These are phyloP conservation scores for Mycena belliarum DNA, from an alignment of 768 basidiomycete genomes.

Conservation along the genomic window DNA sequence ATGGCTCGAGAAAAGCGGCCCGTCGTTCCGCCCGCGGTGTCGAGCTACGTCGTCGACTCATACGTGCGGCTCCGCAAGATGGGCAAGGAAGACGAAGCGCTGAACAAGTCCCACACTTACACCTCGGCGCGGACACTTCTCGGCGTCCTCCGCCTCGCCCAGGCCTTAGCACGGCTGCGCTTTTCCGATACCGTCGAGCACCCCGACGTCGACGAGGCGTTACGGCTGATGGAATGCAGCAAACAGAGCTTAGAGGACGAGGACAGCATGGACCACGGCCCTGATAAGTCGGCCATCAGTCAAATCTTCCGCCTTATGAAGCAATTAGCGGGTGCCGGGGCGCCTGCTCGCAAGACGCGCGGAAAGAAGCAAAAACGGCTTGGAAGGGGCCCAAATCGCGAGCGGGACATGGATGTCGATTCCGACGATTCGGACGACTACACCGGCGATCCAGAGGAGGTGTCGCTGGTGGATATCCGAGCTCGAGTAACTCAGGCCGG, in stretches of 20 bases:
- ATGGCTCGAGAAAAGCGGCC: conserved; percentile 86
- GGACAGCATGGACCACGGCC: conserved; percentile 64
- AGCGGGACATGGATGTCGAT: conserved; percentile 70
- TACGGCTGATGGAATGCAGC: conserved; percentile 95
- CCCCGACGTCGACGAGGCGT: conserved; percentile 92
- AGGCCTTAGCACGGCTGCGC: conserved; percentile 91
- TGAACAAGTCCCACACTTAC: conserved; percentile 89
- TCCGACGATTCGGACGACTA: conserved; percentile 69
- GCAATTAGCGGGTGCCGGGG: conserved; percentile 63
- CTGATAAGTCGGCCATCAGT: conserved; percentile 77
- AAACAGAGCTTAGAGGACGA: conserved; percentile 90
- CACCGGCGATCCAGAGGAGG: conserved; percentile 53
- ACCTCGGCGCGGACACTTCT: conserved; percentile 96
- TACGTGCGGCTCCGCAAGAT: conserved; percentile 94
- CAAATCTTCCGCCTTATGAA: conserved; percentile 92
- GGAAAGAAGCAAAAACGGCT: conserved; percentile 50
- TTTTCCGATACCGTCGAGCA: conserved; percentile 79
- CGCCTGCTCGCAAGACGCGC: conserved; percentile 24
- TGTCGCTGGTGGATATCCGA: conserved; percentile 86
- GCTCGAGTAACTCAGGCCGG: conserved; percentile 83
- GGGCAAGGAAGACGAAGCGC: conserved; percentile 86
- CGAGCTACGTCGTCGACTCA: conserved; percentile 90
- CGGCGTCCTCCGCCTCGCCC: conserved; percentile 90
- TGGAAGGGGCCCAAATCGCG: conserved; percentile 69
- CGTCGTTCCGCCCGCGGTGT: conserved; percentile 84